These are phyloP conservation scores for Tulasnella sp. DNA, from an alignment of 768 basidiomycete species.

Conservation along the genomic window DNA sequence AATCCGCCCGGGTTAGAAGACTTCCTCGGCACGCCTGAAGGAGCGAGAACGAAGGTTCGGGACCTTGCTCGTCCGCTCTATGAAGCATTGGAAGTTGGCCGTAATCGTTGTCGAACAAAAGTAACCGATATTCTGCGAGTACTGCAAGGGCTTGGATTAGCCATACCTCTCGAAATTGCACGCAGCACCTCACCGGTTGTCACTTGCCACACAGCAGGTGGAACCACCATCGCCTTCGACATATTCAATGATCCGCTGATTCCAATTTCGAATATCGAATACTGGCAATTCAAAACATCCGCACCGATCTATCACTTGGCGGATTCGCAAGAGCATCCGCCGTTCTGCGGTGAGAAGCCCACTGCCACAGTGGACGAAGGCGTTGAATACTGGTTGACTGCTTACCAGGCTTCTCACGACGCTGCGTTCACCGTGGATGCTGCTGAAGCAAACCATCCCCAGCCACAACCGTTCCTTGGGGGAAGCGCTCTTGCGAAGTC, in stretches of 20 bases:
- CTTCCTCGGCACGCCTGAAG: slow-evolving; percentile 40
- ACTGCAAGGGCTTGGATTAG: slow-evolving; percentile 47
- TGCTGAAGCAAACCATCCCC: not conserved
- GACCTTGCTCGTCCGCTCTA: slow-evolving; percentile 45
- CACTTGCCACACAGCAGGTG: not conserved
- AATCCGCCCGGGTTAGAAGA: slow-evolving; percentile 48
- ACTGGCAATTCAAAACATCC: slow-evolving; percentile 46
- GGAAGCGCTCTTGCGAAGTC: not conserved
- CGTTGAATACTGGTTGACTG: slow-evolving; percentile 45
- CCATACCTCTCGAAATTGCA: slow-evolving; percentile 40
- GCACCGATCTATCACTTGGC: slow-evolving; percentile 57
- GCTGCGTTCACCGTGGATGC: slow-evolving; percentile 18
- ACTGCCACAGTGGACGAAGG: slow-evolving; percentile 34
- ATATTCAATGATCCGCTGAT: slow-evolving; percentile 9
- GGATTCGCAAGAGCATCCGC: slow-evolving; percentile 33
- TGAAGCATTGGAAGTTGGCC: slow-evolving; percentile 45
- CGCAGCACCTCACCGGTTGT: not conserved
- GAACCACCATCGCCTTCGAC: slow-evolving; percentile 33
- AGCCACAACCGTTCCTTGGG: not conserved
- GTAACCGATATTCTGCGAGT: slow-evolving; percentile 52
- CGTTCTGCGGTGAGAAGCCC: slow-evolving; percentile 44
- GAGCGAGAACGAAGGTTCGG: slow-evolving; percentile 39
- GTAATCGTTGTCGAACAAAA: slow-evolving; percentile 47
- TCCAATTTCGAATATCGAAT: too few relatives aligned
- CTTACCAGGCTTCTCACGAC: slow-evolving; percentile 40